Evolutionary conservation across 2,329 filamentous ascomycete genomes (phyloP).

Genomic region (Furcasterigmium sp.): DNA sequence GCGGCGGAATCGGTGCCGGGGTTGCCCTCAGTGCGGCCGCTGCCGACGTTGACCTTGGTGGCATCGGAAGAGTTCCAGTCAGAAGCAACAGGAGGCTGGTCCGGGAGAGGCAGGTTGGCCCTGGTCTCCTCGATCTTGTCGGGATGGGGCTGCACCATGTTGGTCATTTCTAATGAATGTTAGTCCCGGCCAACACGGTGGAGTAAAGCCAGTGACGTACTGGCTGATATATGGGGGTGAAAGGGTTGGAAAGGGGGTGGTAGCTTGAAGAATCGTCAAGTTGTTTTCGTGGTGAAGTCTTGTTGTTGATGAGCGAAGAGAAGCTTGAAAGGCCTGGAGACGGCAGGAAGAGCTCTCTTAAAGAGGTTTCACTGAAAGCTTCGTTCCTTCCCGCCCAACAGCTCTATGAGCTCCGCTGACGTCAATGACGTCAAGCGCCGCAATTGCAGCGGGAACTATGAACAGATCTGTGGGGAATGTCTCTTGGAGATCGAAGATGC

Average conservation of each 20-base stretch:
- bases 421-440: conserved; percentile 12
- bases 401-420: conserved; percentile 6
- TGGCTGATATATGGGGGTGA: background rate
- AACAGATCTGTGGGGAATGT: too few species aligned
- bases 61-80: conserved; percentile 73
- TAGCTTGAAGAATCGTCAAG: background rate
- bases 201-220: background rate
- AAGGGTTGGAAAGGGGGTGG: background rate
- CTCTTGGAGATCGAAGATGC: too few species aligned
- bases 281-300: background rate
- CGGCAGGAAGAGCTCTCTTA: background rate
- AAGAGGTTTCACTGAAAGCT: background rate
- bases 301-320: background rate
- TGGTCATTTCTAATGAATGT: conserved; percentile 1
- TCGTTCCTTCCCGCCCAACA: background rate
- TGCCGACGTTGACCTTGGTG: conserved; percentile 64
- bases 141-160: conserved; percentile 48
- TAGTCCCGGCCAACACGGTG: background rate
- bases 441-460: background rate
- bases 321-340: too few species aligned
- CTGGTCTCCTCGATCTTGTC: conserved; percentile 63
- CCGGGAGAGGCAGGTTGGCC: conserved; percentile 73
- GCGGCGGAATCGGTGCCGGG: conserved; percentile 45
- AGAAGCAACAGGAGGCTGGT: conserved; percentile 68
- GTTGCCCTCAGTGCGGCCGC: conserved; percentile 49